Evolutionary conservation across 106 monocot genomes (phyloP), one percentile per base, ranked within the genome.

Genomic region (Hemerocallis citrina): DNA sequence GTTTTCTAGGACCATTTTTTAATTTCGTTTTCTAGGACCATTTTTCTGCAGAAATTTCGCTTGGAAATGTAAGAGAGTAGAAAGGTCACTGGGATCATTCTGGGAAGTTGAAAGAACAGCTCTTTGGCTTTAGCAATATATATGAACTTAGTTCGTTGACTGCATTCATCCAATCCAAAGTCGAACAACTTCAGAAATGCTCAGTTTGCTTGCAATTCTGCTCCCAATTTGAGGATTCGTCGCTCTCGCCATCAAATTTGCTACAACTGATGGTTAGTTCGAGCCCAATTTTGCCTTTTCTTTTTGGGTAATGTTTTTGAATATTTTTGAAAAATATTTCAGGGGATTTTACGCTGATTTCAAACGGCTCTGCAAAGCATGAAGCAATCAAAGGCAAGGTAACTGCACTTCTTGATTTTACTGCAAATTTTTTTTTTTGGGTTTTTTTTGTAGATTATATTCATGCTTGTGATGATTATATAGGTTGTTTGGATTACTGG

Each of bases 401-500:
- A 34, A 48, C n/a, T n/a, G n/a, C n/a, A n/a, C n/a, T n/a, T n/a
- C n/a, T n/a, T n/a, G n/a, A n/a, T n/a, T n/a, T n/a, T n/a, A n/a
- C n/a, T n/a, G 8, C 46, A 46, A 46, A 17, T 22, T 56, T 32
- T 46, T 31, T 35, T 9, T 44, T 22, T 6, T 22, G 48, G 23
- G 48, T 19, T 22, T 48, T 48, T 48, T 8, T 48, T 22, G 3
- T 0, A 20, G 46, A 4, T 47, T 4, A 20, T 1, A 15, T 42
- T 42, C 17, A 21, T 33, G 14, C n/a, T 6, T 24, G n/a, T 36
- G 16, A 4, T 61, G 17, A 4, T 42, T 52, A n/a, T n/a, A n/a
- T n/a, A 87, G 86, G 86, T 82, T 21, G 86, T 87, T 40, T 87
- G 92, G 92, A 93, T 93, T 33, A 93, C 92, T 25, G 92, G 92